phyloP scores from a whole-genome alignment of 768 basidiomycete species.

The Gymnopilus dilepis region DNA sequence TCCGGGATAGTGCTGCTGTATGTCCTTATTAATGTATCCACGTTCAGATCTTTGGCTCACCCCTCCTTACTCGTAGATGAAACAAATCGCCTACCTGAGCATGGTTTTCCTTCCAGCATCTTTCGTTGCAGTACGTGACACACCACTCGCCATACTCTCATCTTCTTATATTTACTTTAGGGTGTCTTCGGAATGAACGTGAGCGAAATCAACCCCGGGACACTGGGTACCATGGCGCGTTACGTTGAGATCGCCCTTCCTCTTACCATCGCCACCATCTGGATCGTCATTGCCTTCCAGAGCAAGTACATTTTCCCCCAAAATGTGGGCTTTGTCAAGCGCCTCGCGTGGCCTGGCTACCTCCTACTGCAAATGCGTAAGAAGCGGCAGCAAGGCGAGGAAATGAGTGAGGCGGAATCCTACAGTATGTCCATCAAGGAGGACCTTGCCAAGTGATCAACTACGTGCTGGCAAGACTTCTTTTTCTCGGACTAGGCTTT shows the following conservation, averaged over 20 bases:
- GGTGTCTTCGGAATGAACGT: conserved; percentile 68
- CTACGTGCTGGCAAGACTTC: not conserved
- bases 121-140: conserved; percentile 49
- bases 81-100: conserved; percentile 63
- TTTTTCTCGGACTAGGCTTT: not conserved
- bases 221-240: conserved; percentile 42
- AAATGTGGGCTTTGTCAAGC: conserved; percentile 21
- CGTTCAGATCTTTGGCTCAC: not conserved
- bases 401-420: not conserved
- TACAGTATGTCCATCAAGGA: conserved; percentile 5
- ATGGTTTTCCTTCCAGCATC: conserved; percentile 68
- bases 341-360: conserved; percentile 31
- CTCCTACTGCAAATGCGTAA: conserved; percentile 16
- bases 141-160: not conserved
- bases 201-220: conserved; percentile 41
- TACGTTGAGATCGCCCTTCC: conserved; percentile 49
- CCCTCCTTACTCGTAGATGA: conserved; percentile 45
- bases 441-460: not conserved
- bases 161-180: conserved; percentile 31
- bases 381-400: not conserved
- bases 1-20: conserved; percentile 50
- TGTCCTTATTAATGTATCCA: conserved; percentile 8
- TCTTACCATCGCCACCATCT: conserved; percentile 52
- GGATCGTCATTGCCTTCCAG: conserved; percentile 59
- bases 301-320: conserved; percentile 40